These are phyloP conservation scores for Exophiala aquamarina DNA, from an alignment of 2,329 filamentous ascomycete genomes.

Conservation along the genomic window DNA sequence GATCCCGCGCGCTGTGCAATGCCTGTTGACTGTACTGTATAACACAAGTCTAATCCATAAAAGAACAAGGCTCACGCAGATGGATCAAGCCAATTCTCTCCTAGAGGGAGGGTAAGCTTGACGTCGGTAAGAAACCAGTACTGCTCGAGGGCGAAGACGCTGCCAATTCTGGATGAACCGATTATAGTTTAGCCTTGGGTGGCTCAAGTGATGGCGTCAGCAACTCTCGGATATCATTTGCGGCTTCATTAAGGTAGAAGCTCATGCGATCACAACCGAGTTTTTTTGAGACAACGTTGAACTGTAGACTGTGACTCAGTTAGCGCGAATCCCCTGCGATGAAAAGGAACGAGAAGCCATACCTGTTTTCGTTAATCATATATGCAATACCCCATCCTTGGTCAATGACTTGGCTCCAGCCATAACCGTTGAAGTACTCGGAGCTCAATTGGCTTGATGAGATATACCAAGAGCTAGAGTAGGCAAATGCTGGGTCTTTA, in stretches of 20 bases:
- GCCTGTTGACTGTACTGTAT: too few relatives aligned
- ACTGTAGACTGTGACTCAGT: conserved; percentile 70
- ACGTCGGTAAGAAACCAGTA: too few relatives aligned
- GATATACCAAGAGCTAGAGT: conserved; percentile 86
- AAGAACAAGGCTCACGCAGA: too few relatives aligned
- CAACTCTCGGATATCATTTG: conserved; percentile 82
- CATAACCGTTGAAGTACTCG: conserved; percentile 98
- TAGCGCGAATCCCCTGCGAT: neutral
- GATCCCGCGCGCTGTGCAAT: too few relatives aligned
- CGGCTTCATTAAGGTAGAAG: conserved; percentile 92
- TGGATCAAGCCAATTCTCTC: too few relatives aligned
- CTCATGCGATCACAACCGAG: conserved; percentile 91
- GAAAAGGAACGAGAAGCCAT: conserved; percentile 30
- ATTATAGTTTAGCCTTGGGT: conserved; percentile 83
- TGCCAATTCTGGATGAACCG: too few relatives aligned
- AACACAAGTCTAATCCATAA: too few relatives aligned
- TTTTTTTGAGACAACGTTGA: conserved; percentile 95
- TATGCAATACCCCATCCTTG: conserved; percentile 97
- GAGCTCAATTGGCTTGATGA: conserved; percentile 86
- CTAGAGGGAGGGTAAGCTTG: too few relatives aligned
- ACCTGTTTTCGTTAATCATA: conserved; percentile 99
- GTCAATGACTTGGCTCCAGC: conserved; percentile 97
- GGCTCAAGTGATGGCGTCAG: conserved; percentile 76
- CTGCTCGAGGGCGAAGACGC: too few relatives aligned
- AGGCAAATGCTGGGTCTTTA: conserved; percentile 80